phyloP scores from a whole-genome alignment of 805 yeast genomes.

The Hanseniaspora taiwanica region DNA sequence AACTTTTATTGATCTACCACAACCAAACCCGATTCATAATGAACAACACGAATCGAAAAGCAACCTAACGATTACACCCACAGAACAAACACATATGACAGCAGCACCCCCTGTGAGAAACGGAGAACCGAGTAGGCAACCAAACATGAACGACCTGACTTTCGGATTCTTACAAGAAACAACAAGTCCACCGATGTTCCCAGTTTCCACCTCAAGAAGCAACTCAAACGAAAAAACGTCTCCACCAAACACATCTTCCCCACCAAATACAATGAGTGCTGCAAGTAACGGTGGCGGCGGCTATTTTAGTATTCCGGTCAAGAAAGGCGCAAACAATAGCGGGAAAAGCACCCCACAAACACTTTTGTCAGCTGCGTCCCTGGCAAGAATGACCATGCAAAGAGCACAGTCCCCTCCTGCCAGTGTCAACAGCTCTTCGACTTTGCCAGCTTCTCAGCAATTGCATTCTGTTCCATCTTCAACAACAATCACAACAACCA shows the following conservation, averaged over 20 bases:
- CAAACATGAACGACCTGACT: no score
- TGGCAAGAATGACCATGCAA: constrained; percentile 3
- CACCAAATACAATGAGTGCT: constrained; percentile 9
- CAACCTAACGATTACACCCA: no score
- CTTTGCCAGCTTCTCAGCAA: neutral
- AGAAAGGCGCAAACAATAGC: constrained; percentile 4
- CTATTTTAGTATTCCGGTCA: constrained; percentile 23
- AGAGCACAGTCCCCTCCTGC: constrained; percentile 2
- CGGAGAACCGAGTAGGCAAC: no score
- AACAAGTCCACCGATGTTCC: no score
- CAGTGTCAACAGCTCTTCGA: neutral
- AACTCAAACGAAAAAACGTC: neutral
- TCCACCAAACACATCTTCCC: neutral
- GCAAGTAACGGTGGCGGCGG: constrained; percentile 21
- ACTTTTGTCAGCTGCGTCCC: constrained; percentile 5
- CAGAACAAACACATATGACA: no score
- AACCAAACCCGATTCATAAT: neutral
- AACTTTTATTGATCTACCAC: neutral
- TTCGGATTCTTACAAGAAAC: no score
- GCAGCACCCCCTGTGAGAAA: no score
- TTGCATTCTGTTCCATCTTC: neutral
- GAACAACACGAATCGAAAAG: no score
- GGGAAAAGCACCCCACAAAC: constrained; percentile 3
- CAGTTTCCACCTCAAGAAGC: no score
- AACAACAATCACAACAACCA: neutral